Conservation (phyloP, 305 asterid species). For the Fraxinus ornus region DNA sequence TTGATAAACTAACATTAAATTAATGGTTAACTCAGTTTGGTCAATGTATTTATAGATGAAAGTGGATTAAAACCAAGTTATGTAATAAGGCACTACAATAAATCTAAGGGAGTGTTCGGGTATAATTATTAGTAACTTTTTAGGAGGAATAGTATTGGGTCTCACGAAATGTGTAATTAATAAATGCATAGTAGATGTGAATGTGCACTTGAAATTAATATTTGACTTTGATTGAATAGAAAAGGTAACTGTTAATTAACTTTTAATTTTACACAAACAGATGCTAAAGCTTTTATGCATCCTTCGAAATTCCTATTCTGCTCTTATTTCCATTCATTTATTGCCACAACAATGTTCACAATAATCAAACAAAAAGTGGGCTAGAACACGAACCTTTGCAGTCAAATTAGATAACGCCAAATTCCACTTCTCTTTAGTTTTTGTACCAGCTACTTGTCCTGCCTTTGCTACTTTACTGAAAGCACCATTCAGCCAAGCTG, state of each 20-base stretch:
- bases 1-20: background rate
- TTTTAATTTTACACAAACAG: background rate
- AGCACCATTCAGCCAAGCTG: slow-evolving; percentile 93
- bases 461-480: slow-evolving; percentile 79
- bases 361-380: slow-evolving; percentile 1
- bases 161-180: background rate
- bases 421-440: slow-evolving; percentile 91
- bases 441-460: slow-evolving; percentile 84
- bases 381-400: slow-evolving; percentile 56
- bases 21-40: background rate
- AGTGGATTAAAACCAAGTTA: background rate
- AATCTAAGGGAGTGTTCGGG: background rate
- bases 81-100: background rate
- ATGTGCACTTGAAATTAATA: background rate
- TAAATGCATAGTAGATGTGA: background rate
- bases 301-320: background rate
- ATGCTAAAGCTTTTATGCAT: background rate
- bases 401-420: slow-evolving; percentile 73
- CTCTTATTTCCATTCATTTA: slow-evolving; percentile 5
- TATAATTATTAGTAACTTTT: background rate
- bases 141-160: background rate
- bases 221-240: background rate
- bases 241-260: background rate
- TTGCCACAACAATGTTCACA: slow-evolving; percentile 1
- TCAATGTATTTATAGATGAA: background rate